Evolutionary conservation across 345 rosid species (phyloP), one percentile per base, ranked within the genome.

Genomic region (Populus simonii): DNA sequence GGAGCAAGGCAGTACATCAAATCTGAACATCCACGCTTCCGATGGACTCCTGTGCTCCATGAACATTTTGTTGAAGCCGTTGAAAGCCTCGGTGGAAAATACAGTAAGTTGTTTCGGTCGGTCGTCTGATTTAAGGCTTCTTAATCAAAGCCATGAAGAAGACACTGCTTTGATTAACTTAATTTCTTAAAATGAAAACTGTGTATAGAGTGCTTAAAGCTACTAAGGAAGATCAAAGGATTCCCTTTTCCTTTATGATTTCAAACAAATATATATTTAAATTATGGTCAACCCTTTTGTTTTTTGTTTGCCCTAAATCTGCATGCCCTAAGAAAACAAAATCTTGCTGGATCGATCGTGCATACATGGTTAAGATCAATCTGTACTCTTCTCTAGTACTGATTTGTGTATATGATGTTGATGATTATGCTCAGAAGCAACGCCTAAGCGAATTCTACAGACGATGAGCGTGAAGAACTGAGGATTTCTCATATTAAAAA

Each of bases 11-110:
- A 33, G n/a, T 88, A 88, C 85, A 82, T 66, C 57, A 88, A 88
- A 68, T 85, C 90, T 17, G 73, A 86, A 25, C 55, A 63, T 68
- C 88, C 87, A 0, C 90, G 90, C 20, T 71, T 88, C 49, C 83
- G 86, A 11, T 88, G 90, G 90, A 82, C 87, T 41, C 81, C 84
- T 8, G 86, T 80, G 74, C 90, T 88, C 78, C 90, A 88, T 72
- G 59, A 73, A 11, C 86, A 62, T 62, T 88, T 88, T 66, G 43
- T 82, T 59, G 80, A 73, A 53, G 81, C 81, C 2, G 86, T 86
- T 45, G 81, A 79, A 9, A 27, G 39, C 55, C 90, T 88, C 15
- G 90, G 90, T 20, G 90, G 90, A n/a, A 86, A 82, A 83, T 8
- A 76, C 71, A 77, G 90, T 88, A 75, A 85, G 88, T 77, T 78